Evolutionary conservation across 257 asterid species (phyloP).

Genomic region (Solanum piurae): DNA sequence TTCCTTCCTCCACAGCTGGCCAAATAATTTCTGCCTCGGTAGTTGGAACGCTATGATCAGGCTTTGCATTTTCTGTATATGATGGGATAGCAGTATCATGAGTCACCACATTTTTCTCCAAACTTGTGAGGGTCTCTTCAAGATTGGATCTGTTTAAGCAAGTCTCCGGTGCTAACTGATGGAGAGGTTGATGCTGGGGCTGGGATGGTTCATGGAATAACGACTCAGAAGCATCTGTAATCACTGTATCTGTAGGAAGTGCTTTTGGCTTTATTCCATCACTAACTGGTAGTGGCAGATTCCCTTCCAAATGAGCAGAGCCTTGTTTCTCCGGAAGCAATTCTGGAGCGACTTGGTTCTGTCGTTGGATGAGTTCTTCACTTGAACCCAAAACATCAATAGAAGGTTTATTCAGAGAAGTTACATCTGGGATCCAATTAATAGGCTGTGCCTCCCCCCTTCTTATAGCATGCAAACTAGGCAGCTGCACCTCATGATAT

Average conservation of each 20-base stretch:
- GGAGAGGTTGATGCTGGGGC: not conserved
- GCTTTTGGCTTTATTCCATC: not conserved
- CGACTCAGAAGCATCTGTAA: constrained; percentile 2
- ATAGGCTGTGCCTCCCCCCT: constrained; percentile 1
- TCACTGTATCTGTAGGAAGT: not conserved
- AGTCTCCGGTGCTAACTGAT: constrained; percentile 13
- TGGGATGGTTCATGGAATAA: not conserved
- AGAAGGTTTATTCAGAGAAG: constrained; percentile 13
- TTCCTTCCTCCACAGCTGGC: constrained; percentile 39
- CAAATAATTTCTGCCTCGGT: constrained; percentile 20
- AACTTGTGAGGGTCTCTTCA: constrained; percentile 2
- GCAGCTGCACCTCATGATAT: constrained; percentile 5
- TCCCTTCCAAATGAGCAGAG: constrained; percentile 19
- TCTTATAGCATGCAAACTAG: not conserved
- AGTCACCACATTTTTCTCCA: not conserved
- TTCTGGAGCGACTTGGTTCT: constrained; percentile 14
- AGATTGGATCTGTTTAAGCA: constrained; percentile 8
- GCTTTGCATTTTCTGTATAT: constrained; percentile 18
- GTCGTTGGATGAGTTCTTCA: constrained; percentile 17
- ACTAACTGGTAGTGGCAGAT: not conserved
- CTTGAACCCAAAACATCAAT: constrained; percentile 5
- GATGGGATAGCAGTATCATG: not conserved
- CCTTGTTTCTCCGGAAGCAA: constrained; percentile 10
- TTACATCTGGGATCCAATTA: constrained; percentile 7
- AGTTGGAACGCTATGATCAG: constrained; percentile 10